Evolutionary conservation across 2,329 filamentous ascomycete species (phyloP).

Genomic region (Ilyonectria sp.): DNA sequence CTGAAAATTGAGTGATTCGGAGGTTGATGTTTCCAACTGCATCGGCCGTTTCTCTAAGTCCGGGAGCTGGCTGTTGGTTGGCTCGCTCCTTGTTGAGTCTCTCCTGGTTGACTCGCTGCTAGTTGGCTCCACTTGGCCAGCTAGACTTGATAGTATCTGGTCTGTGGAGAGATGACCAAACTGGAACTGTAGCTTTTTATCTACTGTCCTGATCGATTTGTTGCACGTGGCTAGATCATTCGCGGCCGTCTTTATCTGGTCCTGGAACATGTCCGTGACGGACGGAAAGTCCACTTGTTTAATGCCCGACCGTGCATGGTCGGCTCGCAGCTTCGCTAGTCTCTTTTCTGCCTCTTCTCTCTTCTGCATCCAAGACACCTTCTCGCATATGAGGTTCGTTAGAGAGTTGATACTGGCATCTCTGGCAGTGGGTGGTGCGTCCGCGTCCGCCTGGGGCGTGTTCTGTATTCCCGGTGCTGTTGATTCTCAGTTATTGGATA

Average conservation of each 20-base stretch:
- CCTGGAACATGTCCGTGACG: conserved; percentile 35
- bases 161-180: conserved; percentile 13
- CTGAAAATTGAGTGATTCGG: conserved; percentile 12
- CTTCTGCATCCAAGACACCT: conserved; percentile 38
- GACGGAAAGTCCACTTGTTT: conserved; percentile 44
- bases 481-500: conserved; percentile 17
- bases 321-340: conserved; percentile 32
- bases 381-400: conserved; percentile 43
- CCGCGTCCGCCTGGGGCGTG: conserved; percentile 11
- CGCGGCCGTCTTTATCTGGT: conserved; percentile 34
- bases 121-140: conserved; percentile 22
- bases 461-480: conserved; percentile 22
- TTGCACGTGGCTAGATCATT: conserved; percentile 18
- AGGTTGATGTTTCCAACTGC: conserved; percentile 1
- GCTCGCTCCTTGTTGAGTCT: no score
- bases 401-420: conserved; percentile 26
- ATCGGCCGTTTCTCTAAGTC: not conserved
- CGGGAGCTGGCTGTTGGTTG: conserved; percentile 16
- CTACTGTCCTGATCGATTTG: conserved; percentile 25
- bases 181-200: conserved; percentile 23
- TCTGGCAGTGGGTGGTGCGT: not conserved
- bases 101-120: not conserved
- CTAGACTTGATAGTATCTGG: conserved; percentile 21
- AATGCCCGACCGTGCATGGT: conserved; percentile 33
- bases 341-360: conserved; percentile 37